Conservation (phyloP, 2,329 filamentous ascomycete species). For the Atkinsonella texensis region DNA sequence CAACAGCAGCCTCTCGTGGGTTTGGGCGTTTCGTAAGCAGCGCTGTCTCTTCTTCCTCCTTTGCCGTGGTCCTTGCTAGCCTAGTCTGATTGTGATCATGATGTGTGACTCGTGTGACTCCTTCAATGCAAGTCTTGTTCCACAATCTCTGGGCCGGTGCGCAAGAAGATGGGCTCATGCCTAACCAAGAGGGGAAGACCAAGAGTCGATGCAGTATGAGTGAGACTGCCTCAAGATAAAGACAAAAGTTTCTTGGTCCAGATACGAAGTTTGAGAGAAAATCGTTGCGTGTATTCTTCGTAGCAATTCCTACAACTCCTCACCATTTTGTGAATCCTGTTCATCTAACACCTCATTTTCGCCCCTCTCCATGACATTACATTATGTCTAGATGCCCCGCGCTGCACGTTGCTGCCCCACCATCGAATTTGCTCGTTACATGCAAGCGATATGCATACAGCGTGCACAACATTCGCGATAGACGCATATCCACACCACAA, state of each 20-base stretch:
- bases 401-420: conserved; percentile 11
- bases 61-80: not conserved
- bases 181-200: not conserved
- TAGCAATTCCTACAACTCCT: not conserved
- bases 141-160: conserved; percentile 3
- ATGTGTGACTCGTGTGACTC: conserved; percentile 3
- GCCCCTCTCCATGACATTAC: not conserved
- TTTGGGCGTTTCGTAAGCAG: not conserved
- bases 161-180: not conserved
- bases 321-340: not conserved
- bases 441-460: conserved; percentile 18
- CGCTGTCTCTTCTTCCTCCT: not conserved
- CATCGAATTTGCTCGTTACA: conserved; percentile 12
- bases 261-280: not conserved
- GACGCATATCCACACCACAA: conserved; percentile 22
- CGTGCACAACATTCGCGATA: conserved; percentile 11
- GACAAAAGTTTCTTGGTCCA: not conserved
- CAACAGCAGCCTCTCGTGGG: not conserved
- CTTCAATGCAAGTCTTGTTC: conserved; percentile 4
- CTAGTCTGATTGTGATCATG: conserved; percentile 6
- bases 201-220: conserved; percentile 2
- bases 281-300: conserved; percentile 8
- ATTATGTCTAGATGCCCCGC: conserved; percentile 14
- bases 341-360: not conserved
- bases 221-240: conserved; percentile 1